These are phyloP conservation scores for Ceriops decandra DNA, from an alignment of 345 rosid species.

Conservation along the genomic window DNA sequence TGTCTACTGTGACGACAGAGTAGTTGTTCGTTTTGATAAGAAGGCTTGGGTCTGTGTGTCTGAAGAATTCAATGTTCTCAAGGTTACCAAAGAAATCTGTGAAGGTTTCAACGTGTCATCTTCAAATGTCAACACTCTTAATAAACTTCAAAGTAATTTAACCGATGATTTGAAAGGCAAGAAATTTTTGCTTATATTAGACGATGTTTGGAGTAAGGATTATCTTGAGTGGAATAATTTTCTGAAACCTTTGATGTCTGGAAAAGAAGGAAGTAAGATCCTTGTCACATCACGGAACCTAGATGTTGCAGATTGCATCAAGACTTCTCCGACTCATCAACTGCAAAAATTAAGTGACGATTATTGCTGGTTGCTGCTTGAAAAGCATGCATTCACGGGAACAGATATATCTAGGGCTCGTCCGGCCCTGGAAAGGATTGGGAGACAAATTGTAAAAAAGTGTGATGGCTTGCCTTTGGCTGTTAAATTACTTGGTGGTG, in stretches of 20 bases:
- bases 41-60: slow-evolving; percentile 13
- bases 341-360: background rate
- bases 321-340: background rate
- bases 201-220: slow-evolving; percentile 9
- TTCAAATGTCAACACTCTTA: background rate
- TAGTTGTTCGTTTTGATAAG: background rate
- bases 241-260: background rate
- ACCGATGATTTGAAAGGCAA: background rate
- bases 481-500: slow-evolving; percentile 13
- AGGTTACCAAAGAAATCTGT: background rate
- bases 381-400: slow-evolving; percentile 1
- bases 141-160: background rate
- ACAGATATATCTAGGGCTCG: background rate
- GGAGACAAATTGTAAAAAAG: slow-evolving; percentile 4
- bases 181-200: slow-evolving; percentile 13
- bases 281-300: slow-evolving; percentile 1
- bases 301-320: background rate
- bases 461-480: slow-evolving; percentile 22
- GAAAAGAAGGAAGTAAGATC: slow-evolving; percentile 12
- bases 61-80: background rate
- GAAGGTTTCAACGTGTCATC: background rate
- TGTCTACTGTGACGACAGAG: background rate
- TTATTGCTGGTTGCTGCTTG: slow-evolving; percentile 16
- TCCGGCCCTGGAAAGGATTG: background rate
- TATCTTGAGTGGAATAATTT: background rate